Evolutionary conservation across 2,329 filamentous ascomycete species (phyloP).

Genomic region (Exophiala mesophila): DNA sequence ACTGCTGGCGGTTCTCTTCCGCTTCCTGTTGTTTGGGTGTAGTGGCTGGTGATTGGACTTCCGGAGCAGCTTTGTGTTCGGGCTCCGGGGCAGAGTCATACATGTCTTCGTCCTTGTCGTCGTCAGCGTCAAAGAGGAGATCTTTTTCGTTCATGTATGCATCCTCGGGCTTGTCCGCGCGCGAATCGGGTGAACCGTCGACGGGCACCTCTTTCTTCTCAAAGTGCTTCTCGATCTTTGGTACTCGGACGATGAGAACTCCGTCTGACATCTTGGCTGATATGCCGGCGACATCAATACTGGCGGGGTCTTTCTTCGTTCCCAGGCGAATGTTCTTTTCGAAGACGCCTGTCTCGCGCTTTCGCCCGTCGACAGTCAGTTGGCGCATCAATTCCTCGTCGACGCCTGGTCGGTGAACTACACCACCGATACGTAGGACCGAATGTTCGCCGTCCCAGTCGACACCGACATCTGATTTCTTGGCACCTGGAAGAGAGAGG

Average conservation of each 20-base stretch:
- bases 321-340: conserved; percentile 63
- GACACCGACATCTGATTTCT: conserved; percentile 72
- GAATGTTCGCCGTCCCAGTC: conserved; percentile 68
- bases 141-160: conserved; percentile 41
- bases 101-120: conserved; percentile 25
- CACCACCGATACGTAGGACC: conserved; percentile 63
- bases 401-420: conserved; percentile 66
- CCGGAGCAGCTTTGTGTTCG: background rate
- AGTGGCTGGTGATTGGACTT: conserved; percentile 5
- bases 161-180: conserved; percentile 29
- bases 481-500: conserved; percentile 68
- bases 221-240: conserved; percentile 60
- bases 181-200: conserved; percentile 14
- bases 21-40: conserved; percentile 24
- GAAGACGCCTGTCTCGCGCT: conserved; percentile 70
- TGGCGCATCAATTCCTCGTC: conserved; percentile 64
- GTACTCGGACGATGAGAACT: conserved; percentile 69
- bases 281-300: conserved; percentile 64
- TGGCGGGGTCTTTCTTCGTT: conserved; percentile 49
- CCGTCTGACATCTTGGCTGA: conserved; percentile 74
- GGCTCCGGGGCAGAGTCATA: conserved; percentile 10
- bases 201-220: conserved; percentile 45
- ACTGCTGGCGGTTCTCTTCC: conserved; percentile 14
- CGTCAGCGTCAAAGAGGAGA: conserved; percentile 44
- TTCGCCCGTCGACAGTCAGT: conserved; percentile 63